These are phyloP conservation scores for Termitomyces sp. DNA, from an alignment of 768 basidiomycete species.

Conservation along the genomic window DNA sequence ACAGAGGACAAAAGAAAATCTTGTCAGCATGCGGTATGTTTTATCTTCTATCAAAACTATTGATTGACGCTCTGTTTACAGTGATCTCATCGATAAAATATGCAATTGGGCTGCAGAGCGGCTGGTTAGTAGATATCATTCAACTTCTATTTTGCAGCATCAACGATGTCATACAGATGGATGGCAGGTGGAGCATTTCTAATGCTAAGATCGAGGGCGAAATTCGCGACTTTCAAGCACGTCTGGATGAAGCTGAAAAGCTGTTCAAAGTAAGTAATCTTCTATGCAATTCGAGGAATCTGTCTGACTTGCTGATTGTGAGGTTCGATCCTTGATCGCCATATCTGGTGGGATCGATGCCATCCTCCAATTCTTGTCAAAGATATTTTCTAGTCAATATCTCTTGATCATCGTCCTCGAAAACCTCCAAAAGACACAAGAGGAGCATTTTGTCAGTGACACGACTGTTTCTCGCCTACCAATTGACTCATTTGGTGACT, in stretches of 20 bases:
- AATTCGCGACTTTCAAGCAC: slow-evolving; percentile 8
- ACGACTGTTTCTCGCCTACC: background rate
- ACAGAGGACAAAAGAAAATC: slow-evolving; percentile 11
- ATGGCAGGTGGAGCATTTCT: slow-evolving; percentile 5
- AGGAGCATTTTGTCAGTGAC: background rate
- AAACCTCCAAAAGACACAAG: no score
- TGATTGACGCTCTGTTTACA: background rate
- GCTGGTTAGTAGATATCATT: slow-evolving; percentile 3
- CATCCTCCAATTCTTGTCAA: background rate
- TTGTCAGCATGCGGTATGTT: slow-evolving; percentile 12
- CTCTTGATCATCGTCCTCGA: slow-evolving; percentile 1
- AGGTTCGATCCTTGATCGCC: background rate
- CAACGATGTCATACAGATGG: background rate
- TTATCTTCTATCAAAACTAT: background rate
- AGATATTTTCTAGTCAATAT: slow-evolving; percentile 1
- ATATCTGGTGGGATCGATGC: background rate
- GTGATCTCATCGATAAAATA: slow-evolving; percentile 11
- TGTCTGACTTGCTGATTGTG: background rate
- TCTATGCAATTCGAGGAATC: background rate
- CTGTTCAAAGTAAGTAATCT: slow-evolving; percentile 5
- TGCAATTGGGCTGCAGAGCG: slow-evolving; percentile 10
- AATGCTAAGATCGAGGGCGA: slow-evolving; percentile 3
- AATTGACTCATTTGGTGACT: background rate
- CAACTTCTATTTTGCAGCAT: background rate
- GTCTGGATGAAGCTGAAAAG: slow-evolving; percentile 1